Base-by-base conservation (phyloP, 306 rosid species). In the Gastrolobium villosum region DNA sequence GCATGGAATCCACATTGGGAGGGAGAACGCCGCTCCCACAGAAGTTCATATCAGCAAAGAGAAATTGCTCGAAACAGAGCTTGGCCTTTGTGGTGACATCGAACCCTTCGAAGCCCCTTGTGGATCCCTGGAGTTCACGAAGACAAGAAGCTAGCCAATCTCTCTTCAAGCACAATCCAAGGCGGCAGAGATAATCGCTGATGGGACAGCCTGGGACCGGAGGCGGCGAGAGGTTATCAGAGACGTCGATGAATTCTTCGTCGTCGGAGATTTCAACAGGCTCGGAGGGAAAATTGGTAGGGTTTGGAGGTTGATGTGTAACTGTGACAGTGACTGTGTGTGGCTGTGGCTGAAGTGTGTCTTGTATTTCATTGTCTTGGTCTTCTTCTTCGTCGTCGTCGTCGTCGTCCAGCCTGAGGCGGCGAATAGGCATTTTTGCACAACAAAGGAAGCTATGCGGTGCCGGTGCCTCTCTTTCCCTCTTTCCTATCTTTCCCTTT, bases 1-100 rank as follows among this genome's bases (percentile, higher is more conserved):
- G 98, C 88, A 94, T 87, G 41, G 92, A 86, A 66, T 81, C 83
- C 5, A 94, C 94, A 68, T 84, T 80, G 10, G 80, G 83, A 41
- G 98, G 98, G 37, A 94, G 94, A 52, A 84, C 74, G 5, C 97
- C 96, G 14, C 70, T 78, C 4, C 96, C 97, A 41, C 82, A 84
- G 37, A 8, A 70, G 76, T 90, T 94, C 91, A 92, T 85, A 72
- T 94, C 97, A 4, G 94, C 84, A 30, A 83, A 80, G 10, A 94
- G 71, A 10, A 88, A 94, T 82, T 87, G 91, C 86, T 89, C 89
- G 81, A 94, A 92, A 70, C 96, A 92, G 11, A 83, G 84, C 86
- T 88, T 94, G 5, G 93, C 91, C 65, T 89, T 90, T 10, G 77
- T 70, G 10, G 84, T 75, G 6, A 70, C 90, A 69, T 82, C 90